Evolutionary conservation across 768 basidiomycete species (phyloP).

Genomic region (Termitomyces bulborhizus): DNA sequence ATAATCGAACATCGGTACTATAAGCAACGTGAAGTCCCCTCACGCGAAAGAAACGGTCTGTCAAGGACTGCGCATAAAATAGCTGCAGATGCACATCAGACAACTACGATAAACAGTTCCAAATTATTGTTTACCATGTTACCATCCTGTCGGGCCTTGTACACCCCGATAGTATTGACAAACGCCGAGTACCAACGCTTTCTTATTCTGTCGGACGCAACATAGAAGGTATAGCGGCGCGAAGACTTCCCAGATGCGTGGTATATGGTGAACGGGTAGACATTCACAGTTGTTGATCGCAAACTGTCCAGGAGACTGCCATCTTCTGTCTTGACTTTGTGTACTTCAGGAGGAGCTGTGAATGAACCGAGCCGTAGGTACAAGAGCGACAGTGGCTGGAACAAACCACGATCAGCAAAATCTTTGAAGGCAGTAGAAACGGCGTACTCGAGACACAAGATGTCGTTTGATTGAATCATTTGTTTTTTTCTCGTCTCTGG

Average conservation of each 20-base stretch:
- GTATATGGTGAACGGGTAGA: conserved; percentile 76
- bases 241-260: conserved; percentile 52
- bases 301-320: conserved; percentile 50
- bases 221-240: conserved; percentile 71
- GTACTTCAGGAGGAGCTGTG: conserved; percentile 47
- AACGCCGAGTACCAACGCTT: conserved; percentile 60
- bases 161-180: conserved; percentile 55
- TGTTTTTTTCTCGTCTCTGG: conserved; percentile 50
- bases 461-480: conserved; percentile 43
- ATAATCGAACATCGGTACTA: conserved; percentile 27
- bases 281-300: conserved; percentile 41
- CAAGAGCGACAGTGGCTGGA: conserved; percentile 72
- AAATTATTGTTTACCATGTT: conserved; percentile 52
- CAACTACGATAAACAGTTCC: background rate
- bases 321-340: conserved; percentile 58
- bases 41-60: conserved; percentile 58
- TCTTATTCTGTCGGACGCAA: conserved; percentile 48
- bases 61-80: conserved; percentile 54
- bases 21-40: conserved; percentile 27
- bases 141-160: conserved; percentile 58
- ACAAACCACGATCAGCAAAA: background rate
- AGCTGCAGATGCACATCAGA: conserved; percentile 36
- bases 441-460: conserved; percentile 61
- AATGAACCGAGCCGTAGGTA: conserved; percentile 73
- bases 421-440: background rate